A percentile compares a stretch with the other conserved stretches of the same genome.
Evolutionary conservation across 495 filamentous ascomycete genomes (phyloP).

Genomic region (Aspergillus carlsbadensis): DNA sequence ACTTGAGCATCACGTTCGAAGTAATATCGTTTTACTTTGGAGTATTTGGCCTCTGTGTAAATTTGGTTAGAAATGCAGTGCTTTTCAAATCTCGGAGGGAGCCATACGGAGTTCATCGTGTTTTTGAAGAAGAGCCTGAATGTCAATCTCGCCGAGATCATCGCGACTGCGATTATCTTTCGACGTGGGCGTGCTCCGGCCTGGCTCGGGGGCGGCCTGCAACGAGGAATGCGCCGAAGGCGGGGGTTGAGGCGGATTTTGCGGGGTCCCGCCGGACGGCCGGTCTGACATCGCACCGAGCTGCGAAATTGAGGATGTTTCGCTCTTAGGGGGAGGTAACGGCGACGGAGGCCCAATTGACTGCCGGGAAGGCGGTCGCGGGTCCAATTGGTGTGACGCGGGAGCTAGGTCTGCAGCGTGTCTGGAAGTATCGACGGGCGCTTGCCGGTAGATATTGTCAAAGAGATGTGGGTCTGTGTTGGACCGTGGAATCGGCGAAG

Average conservation of each 20-base stretch:
- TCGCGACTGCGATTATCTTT: constrained; percentile 48
- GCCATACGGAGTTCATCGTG: constrained; percentile 65
- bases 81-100: neutral
- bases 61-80: constrained; percentile 13
- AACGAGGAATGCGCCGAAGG: too few species aligned
- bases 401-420: constrained; percentile 31
- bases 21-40: constrained; percentile 95
- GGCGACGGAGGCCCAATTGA: constrained; percentile 46
- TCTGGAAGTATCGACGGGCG: constrained; percentile 16
- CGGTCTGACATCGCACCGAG: constrained; percentile 23
- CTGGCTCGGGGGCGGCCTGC: constrained; percentile 35
- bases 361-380: constrained; percentile 61
- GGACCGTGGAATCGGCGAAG: constrained; percentile 25
- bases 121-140: constrained; percentile 42
- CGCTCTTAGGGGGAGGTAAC: constrained; percentile 18
- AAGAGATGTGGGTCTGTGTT: constrained; percentile 30
- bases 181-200: constrained; percentile 59
- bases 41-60: constrained; percentile 83
- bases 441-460: constrained; percentile 50
- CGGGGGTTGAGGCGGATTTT: constrained; percentile 18
- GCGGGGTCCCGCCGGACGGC: constrained; percentile 33
- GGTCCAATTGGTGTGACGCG: constrained; percentile 25
- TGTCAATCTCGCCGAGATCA: constrained; percentile 51
- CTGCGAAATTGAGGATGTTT: constrained; percentile 25
- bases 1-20: constrained; percentile 95